These are phyloP conservation scores for Handroanthus guayacan DNA, from an alignment of 257 asterid species.

Conservation along the genomic window DNA sequence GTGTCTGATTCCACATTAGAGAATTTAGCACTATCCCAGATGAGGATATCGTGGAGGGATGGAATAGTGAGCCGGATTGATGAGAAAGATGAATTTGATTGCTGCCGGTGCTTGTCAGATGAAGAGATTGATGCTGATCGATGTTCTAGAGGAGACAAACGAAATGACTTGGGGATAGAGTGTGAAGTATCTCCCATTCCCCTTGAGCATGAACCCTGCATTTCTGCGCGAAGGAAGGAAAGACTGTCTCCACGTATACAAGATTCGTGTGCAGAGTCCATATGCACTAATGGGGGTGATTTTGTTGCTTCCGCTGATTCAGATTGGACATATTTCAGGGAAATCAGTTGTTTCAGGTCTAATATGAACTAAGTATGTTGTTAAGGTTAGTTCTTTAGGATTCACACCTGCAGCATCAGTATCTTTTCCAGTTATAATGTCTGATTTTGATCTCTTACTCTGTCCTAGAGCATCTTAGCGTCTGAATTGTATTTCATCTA, in stretches of 20 bases:
- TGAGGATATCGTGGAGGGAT: conserved; percentile 86
- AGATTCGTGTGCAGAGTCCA: conserved; percentile 70
- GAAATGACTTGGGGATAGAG: conserved; percentile 29
- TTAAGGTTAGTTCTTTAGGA: background rate
- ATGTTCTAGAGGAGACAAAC: conserved; percentile 17
- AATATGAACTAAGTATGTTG: background rate
- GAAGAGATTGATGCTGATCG: conserved; percentile 50
- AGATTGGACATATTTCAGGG: conserved; percentile 63
- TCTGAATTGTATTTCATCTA: background rate
- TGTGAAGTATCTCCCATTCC: conserved; percentile 49
- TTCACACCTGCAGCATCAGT: background rate
- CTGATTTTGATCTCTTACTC: background rate
- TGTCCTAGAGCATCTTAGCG: background rate
- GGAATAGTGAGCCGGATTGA: conserved; percentile 42
- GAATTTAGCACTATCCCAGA: conserved; percentile 53
- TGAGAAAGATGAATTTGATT: conserved; percentile 63
- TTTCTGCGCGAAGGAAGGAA: conserved; percentile 45
- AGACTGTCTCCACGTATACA: conserved; percentile 17
- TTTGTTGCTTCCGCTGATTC: conserved; percentile 75
- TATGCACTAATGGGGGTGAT: conserved; percentile 71
- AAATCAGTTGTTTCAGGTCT: conserved; percentile 44
- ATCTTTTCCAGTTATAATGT: background rate
- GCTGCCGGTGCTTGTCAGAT: conserved; percentile 76
- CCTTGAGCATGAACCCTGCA: conserved; percentile 59
- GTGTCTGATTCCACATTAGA: conserved; percentile 56